Conservation (phyloP, 345 rosid species). For the Zanthoxylum bungeanum region DNA sequence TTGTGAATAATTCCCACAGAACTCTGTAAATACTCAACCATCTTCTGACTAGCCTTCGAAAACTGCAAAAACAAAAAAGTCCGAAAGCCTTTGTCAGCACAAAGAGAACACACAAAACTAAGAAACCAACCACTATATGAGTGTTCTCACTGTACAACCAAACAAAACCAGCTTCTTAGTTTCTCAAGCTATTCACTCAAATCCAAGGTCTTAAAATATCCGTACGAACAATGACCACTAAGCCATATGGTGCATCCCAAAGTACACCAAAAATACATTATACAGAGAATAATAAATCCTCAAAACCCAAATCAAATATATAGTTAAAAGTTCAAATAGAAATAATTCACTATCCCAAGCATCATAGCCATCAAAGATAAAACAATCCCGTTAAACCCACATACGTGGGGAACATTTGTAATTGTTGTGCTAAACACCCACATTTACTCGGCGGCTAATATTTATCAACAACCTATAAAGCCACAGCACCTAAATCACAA, state of each 20-base stretch:
- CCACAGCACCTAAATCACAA: not conserved
- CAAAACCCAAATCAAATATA: not conserved
- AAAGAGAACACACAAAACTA: not conserved
- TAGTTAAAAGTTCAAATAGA: no score
- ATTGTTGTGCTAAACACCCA: no score
- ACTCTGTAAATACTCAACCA: conserved; percentile 88
- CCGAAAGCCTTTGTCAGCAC: conserved; percentile 5
- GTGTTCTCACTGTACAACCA: not conserved
- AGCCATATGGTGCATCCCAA: not conserved
- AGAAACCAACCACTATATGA: not conserved
- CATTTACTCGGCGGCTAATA: not conserved
- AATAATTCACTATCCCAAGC: not conserved
- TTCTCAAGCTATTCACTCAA: no score
- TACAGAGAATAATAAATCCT: not conserved
- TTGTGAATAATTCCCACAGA: conserved; percentile 91
- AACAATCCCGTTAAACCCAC: not conserved
- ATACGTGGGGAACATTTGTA: no score
- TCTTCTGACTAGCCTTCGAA: conserved; percentile 64
- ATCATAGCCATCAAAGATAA: not conserved
- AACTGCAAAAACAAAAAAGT: conserved; percentile 50
- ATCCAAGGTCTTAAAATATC: not conserved
- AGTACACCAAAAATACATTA: not conserved
- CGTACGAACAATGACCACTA: no score
- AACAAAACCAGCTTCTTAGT: conserved; percentile 7
- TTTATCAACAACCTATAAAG: no score